Conservation (phyloP, 768 basidiomycete species). For the Cyclocybe cylindracea region DNA sequence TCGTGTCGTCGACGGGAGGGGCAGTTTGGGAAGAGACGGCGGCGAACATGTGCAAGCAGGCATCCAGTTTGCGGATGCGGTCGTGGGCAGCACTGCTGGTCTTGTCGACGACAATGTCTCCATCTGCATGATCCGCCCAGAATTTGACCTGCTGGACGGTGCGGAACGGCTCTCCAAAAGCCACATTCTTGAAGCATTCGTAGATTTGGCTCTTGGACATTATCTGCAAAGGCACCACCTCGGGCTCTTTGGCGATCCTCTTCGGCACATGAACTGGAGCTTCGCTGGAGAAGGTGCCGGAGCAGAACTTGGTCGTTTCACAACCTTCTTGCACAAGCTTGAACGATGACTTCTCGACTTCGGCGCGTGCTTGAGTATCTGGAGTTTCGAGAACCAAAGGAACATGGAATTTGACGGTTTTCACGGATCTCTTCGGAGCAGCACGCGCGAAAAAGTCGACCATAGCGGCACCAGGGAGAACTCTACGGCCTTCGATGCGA, state of each 20-base stretch:
- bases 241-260: slow-evolving; percentile 18
- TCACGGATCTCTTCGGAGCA: slow-evolving; percentile 17
- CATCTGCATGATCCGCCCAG: slow-evolving; percentile 33
- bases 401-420: slow-evolving; percentile 30
- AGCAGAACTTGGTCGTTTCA: slow-evolving; percentile 26
- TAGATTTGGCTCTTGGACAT: slow-evolving; percentile 30
- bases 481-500: slow-evolving; percentile 33
- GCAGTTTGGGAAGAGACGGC: slow-evolving; percentile 21
- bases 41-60: slow-evolving; percentile 36
- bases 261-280: slow-evolving; percentile 9
- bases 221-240: slow-evolving; percentile 21
- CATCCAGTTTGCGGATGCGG: slow-evolving; percentile 33
- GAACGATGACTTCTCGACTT: slow-evolving; percentile 21
- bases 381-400: slow-evolving; percentile 28
- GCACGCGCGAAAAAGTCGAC: slow-evolving; percentile 29
- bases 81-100: slow-evolving; percentile 25
- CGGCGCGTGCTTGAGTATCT: slow-evolving; percentile 20
- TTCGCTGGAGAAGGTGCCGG: slow-evolving; percentile 22
- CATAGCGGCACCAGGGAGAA: slow-evolving; percentile 36
- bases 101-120: slow-evolving; percentile 21
- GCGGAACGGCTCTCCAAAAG: slow-evolving; percentile 33
- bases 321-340: slow-evolving; percentile 22
- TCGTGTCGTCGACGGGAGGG: slow-evolving; percentile 20
- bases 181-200: slow-evolving; percentile 30
- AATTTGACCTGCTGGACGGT: slow-evolving; percentile 28